Conservation (phyloP, 768 basidiomycete genomes). For the Russula abietina region DNA sequence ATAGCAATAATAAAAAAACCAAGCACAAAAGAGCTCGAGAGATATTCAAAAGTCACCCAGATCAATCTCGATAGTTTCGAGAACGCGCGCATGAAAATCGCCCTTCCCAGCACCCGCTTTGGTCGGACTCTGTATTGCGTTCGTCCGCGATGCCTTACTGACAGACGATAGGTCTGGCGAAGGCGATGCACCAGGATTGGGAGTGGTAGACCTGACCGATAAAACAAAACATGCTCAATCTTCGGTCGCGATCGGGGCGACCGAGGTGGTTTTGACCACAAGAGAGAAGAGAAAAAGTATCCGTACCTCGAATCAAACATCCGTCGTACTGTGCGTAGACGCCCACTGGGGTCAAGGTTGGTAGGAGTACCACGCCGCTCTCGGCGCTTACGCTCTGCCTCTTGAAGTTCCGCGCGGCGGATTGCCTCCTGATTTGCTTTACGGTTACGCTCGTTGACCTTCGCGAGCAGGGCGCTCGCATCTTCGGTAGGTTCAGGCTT, state of each 20-base stretch:
- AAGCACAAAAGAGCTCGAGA: neutral
- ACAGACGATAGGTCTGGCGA: conserved; percentile 31
- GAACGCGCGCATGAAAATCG: conserved; percentile 50
- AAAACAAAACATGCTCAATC: neutral
- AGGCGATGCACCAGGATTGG: conserved; percentile 33
- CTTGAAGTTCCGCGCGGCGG: conserved; percentile 64
- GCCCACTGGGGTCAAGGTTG: conserved; percentile 52
- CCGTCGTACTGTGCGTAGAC: conserved; percentile 60
- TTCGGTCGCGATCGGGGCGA: neutral
- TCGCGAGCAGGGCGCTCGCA: conserved; percentile 47
- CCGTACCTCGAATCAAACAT: conserved; percentile 60
- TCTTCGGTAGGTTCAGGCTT: conserved; percentile 24
- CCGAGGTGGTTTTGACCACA: neutral
- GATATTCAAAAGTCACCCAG: conserved; percentile 61
- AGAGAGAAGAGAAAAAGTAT: conserved; percentile 13
- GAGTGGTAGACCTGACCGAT: conserved; percentile 37
- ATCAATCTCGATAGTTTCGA: conserved; percentile 68
- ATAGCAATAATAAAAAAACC: conserved; percentile 2
- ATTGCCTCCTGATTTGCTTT: conserved; percentile 78
- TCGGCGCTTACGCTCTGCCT: conserved; percentile 61
- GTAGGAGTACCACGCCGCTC: conserved; percentile 53
- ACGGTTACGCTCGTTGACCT: conserved; percentile 86
- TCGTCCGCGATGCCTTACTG: conserved; percentile 33
- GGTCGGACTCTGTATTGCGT: conserved; percentile 27
- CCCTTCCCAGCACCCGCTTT: conserved; percentile 33